These are phyloP conservation scores for Corniculantispora saksenae DNA, from an alignment of 2,329 filamentous ascomycete genomes.

Conservation along the genomic window DNA sequence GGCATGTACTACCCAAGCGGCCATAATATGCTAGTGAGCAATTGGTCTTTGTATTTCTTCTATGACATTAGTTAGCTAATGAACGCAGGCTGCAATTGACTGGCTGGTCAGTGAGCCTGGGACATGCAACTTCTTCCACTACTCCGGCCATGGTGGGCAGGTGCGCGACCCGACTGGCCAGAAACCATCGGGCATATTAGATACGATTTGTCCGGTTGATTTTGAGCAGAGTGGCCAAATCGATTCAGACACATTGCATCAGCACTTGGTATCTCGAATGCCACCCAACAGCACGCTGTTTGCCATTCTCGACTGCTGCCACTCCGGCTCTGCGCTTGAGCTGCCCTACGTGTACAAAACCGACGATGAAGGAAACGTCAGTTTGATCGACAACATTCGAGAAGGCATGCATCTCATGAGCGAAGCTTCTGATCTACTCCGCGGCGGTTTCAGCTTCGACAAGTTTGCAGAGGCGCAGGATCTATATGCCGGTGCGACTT, in stretches of 20 bases:
- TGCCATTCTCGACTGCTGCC: constrained; percentile 56
- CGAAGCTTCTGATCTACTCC: constrained; percentile 13
- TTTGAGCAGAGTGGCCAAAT: constrained; percentile 56
- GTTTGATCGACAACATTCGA: constrained; percentile 13
- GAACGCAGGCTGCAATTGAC: constrained; percentile 50
- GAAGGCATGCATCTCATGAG: constrained; percentile 14
- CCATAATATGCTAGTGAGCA: constrained; percentile 59
- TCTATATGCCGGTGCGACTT: constrained; percentile 16
- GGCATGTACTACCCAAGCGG: constrained; percentile 57
- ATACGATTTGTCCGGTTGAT: constrained; percentile 60
- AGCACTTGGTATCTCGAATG: constrained; percentile 63
- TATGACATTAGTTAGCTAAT: constrained; percentile 42
- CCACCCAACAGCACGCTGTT: constrained; percentile 67
- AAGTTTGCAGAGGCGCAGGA: constrained; percentile 18
- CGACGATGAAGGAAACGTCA: constrained; percentile 18
- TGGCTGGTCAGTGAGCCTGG: constrained; percentile 59
- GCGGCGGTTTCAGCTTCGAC: constrained; percentile 17
- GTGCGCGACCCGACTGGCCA: constrained; percentile 57
- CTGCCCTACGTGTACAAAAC: constrained; percentile 55
- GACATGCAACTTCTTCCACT: constrained; percentile 62
- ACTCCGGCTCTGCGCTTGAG: constrained; percentile 59
- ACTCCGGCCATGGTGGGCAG: constrained; percentile 58
- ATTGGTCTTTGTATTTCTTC: constrained; percentile 50
- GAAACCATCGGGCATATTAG: constrained; percentile 58
- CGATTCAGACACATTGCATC: constrained; percentile 60